Percentiles rank a stretch among this genome's conserved stretches.
These are phyloP conservation scores for Sarcocystis neurona DNA, from an alignment of 169 alveolate species.

Conservation along the genomic window DNA sequence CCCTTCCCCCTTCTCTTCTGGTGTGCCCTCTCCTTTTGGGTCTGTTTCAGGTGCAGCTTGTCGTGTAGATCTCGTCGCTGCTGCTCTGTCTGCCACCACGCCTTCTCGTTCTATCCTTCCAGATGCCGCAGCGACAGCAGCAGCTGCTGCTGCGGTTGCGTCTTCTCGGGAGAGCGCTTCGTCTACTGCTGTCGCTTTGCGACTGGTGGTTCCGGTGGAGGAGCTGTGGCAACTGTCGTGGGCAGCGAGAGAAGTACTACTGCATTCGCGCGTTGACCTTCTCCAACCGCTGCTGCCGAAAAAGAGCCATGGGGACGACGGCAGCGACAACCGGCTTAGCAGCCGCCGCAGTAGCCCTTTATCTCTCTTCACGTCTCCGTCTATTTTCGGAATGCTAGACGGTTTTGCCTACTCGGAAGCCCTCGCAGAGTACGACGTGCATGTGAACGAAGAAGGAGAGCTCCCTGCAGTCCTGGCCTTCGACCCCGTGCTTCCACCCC, in stretches of 20 bases:
- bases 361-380: background rate
- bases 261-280: background rate
- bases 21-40: too few relatives aligned
- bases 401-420: background rate
- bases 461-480: conserved; percentile 12
- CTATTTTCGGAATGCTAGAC: background rate
- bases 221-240: background rate
- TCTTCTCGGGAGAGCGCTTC: too few relatives aligned
- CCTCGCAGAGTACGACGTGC: conserved; percentile 2
- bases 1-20: too few relatives aligned
- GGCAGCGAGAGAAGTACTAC: background rate
- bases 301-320: background rate
- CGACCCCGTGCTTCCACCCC: conserved; percentile 4
- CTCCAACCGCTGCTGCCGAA: background rate
- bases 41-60: too few relatives aligned
- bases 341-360: background rate
- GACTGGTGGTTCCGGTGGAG: background rate
- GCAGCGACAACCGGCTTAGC: background rate
- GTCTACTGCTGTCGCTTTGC: too few relatives aligned
- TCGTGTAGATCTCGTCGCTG: too few relatives aligned
- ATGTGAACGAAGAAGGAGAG: background rate
- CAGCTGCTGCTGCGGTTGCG: too few relatives aligned
- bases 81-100: too few relatives aligned
- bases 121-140: too few relatives aligned
- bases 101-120: too few relatives aligned